Evolutionary conservation across 169 alveolate genomes (phyloP), one percentile per base, ranked within the genome.

Genomic region (Theileria sp.): DNA sequence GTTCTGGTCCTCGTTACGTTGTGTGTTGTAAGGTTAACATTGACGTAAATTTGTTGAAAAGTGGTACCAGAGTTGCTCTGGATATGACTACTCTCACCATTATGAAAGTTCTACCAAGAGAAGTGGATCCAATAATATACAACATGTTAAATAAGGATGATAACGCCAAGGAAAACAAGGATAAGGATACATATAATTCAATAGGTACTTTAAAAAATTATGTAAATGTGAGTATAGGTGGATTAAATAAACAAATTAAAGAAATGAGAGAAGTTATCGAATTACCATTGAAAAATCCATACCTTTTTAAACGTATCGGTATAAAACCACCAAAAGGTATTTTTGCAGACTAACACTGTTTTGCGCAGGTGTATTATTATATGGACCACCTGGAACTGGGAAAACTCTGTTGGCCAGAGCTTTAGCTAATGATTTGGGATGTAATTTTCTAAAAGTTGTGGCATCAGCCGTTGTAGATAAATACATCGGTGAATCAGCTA

Each of bases 351-450:
- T 44, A 44, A 32, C 36, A 32, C 36, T 32, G 36, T 32, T 32
- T 97, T 98, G n/a, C n/a, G 97, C 98, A 44, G 54, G 98, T 50
- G 98, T 94, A 7, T 93, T 98, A 38, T 94, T 98, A 80, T 98
- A 98, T 81, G 99, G 99, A 3, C 99, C 99, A 23, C 99, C 99
- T 34, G 99, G 99, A 19, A 98, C 99, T 19, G 99, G 99, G 8
- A 98, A 98, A 88, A 98, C 99, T 21, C 91, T 98, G 12, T 87
- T 98, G 56, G 99, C 99, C 6, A 94, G 99, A 88, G 99, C 99
- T 21, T 93, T 98, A 93, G 99, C 99, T 7, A 94, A 98, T 82
- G 97, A 97, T 83, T 96, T 98, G 92, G 98, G 96, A 77, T 97
- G 99, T 73, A 96, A 94, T 86, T 98, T 98, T 92, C 88, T 98